phyloP scores from a whole-genome alignment of 495 filamentous ascomycete genomes.

The Pseudevernia furfuracea region DNA sequence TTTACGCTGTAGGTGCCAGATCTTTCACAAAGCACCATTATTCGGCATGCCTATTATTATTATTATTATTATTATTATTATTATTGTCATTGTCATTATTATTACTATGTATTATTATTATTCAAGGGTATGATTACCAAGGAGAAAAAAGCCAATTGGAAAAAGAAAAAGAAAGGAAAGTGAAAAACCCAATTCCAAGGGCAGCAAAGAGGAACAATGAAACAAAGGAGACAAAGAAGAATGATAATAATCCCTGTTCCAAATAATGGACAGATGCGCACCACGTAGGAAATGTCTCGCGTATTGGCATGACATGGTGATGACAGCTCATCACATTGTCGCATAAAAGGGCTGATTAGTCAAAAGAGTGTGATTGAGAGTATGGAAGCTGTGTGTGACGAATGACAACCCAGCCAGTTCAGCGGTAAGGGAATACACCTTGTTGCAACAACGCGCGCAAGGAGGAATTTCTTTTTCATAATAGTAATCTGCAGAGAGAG shows the following conservation, averaged over 20 bases:
- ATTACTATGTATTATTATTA: background rate
- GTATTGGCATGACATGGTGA: background rate
- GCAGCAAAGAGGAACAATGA: too few species aligned
- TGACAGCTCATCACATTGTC: constrained; percentile 11
- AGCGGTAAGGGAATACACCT: background rate
- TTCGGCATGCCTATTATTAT: too few species aligned
- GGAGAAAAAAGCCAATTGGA: background rate
- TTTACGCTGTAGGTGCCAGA: too few species aligned
- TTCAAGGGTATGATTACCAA: too few species aligned
- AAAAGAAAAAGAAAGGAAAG: background rate
- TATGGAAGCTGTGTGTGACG: too few species aligned
- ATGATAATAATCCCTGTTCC: background rate
- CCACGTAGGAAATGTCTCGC: constrained; percentile 11
- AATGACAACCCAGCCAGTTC: background rate
- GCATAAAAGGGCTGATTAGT: constrained; percentile 8
- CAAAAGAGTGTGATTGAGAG: too few species aligned
- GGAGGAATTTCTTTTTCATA: background rate
- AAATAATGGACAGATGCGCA: constrained; percentile 15
- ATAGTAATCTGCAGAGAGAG: too few species aligned
- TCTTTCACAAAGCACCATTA: too few species aligned
- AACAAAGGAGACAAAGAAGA: background rate
- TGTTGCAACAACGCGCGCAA: background rate
- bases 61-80: too few species aligned
- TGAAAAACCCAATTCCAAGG: too few species aligned
- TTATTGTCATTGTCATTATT: too few species aligned